Base-by-base conservation (phyloP, 2,329 filamentous ascomycete genomes). In the Acephala macrosclerotiorum region DNA sequence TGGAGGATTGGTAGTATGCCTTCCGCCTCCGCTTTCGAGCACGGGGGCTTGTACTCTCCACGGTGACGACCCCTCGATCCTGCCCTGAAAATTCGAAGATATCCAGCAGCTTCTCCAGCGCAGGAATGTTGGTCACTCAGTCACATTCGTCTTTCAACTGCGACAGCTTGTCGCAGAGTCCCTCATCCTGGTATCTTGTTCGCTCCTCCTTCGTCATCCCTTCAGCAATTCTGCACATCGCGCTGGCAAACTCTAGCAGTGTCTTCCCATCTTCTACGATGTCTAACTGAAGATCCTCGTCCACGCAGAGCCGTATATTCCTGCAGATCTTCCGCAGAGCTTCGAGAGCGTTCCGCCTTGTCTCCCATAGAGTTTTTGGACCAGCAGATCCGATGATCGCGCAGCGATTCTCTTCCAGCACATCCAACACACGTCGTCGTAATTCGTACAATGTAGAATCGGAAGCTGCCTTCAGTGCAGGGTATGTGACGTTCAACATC, bases 321-420 rank as follows among this genome's bases (percentile, higher is more conserved):
- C 68, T 68, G 64, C 58, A 65, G 16, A 70, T 70, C 61, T 68
- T 70, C 11, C 68, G 20, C 60, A 68, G 22, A 5, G 51, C 57
- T 18, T 70, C 68, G 3, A 70, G 57, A 2, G 61, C 64, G 38
- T 70, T 70, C 12, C 68, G 20, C 14, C 66, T 47, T 4, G 66
- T 68, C 53, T 66, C 47, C 61, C 64, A 68, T 16, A 57, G 25
- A 8, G 58, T 62, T 35, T 62, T 61, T 14, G 64, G 64, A 35
- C 66, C 64, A 25, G 42, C 42, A 14, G 33, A 45, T 16, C 36
- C 35, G 18, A 60, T 36, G 26, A 60, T 38, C 7, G 16, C 18
- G 26, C 25, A 16, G 4, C 42, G 45, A 18, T 33, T 60, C 26
- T 18, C 8, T n/a, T 51, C 58, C 26, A 68, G 22, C 2, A 59